These are phyloP conservation scores for Brettanomyces naardenensis DNA, from an alignment of 805 yeast genomes.

Conservation along the genomic window DNA sequence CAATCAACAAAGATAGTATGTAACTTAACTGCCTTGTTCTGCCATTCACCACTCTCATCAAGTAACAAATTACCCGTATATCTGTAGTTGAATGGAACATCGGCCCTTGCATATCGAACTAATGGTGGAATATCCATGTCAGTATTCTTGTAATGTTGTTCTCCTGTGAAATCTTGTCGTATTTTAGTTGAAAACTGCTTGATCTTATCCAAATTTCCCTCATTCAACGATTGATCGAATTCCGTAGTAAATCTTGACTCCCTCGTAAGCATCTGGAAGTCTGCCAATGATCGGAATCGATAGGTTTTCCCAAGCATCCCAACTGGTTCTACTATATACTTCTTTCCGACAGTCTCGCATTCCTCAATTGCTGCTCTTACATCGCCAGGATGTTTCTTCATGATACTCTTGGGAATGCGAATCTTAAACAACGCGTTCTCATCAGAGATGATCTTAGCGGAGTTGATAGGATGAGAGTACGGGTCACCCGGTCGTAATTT, in stretches of 20 bases:
- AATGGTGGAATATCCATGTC: constrained; percentile 75
- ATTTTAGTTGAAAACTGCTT: constrained; percentile 29
- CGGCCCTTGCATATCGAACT: constrained; percentile 68
- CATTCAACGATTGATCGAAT: constrained; percentile 32
- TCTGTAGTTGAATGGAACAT: constrained; percentile 70
- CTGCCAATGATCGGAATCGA: constrained; percentile 79
- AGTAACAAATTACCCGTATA: constrained; percentile 66
- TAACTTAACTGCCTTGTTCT: constrained; percentile 39
- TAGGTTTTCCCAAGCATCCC: constrained; percentile 63
- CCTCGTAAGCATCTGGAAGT: constrained; percentile 68
- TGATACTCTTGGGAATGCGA: constrained; percentile 47
- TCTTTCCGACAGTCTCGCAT: constrained; percentile 24
- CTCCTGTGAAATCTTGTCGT: constrained; percentile 8
- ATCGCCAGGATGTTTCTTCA: constrained; percentile 34
- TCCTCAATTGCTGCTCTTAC: constrained; percentile 34
- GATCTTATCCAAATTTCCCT: constrained; percentile 35
- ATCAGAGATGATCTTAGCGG: constrained; percentile 35
- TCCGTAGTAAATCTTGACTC: constrained; percentile 42
- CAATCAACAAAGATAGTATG: constrained; percentile 47
- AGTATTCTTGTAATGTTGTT: constrained; percentile 14
- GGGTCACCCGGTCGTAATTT: constrained; percentile 27
- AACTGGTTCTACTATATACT: constrained; percentile 46
- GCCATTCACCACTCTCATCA: constrained; percentile 47
- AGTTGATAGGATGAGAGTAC: constrained; percentile 54
- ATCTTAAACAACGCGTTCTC: constrained; percentile 56